A percentile compares a stretch with the other conserved stretches of the same genome.
These are phyloP conservation scores for Phaffomyces opuntiae DNA, from an alignment of 805 yeast genomes.

Conservation along the genomic window DNA sequence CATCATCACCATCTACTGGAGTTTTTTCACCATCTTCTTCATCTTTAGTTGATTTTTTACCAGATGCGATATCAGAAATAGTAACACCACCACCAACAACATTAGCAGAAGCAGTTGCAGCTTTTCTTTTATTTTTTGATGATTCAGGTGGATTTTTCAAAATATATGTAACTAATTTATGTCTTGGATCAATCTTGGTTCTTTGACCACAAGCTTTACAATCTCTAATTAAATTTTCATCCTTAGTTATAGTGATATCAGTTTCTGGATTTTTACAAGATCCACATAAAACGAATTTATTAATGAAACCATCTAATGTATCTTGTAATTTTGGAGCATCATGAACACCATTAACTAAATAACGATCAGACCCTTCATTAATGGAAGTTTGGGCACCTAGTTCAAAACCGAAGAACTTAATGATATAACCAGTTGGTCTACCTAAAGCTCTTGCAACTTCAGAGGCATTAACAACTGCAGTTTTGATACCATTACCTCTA, in stretches of 20 bases:
- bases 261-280: conserved; percentile 97
- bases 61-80: conserved; percentile 69
- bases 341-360: conserved; percentile 90
- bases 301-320: conserved; percentile 87
- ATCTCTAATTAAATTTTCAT: conserved; percentile 74
- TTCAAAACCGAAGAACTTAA: conserved; percentile 94
- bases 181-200: conserved; percentile 76
- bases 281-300: conserved; percentile 87
- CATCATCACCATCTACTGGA: conserved; percentile 51
- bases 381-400: conserved; percentile 93
- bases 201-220: conserved; percentile 98
- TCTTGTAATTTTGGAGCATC: conserved; percentile 89
- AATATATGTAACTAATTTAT: conserved; percentile 80
- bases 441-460: conserved; percentile 94
- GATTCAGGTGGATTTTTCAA: conserved; percentile 80
- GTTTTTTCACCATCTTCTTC: conserved; percentile 29
- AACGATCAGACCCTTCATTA: conserved; percentile 76
- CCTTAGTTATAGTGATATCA: conserved; percentile 73
- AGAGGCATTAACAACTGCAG: conserved; percentile 81
- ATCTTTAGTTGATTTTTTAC: conserved; percentile 25
- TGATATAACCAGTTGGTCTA: conserved; percentile 86
- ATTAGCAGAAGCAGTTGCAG: conserved; percentile 81
- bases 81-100: conserved; percentile 84
- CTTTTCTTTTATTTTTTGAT: conserved; percentile 57
- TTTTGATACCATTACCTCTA: conserved; percentile 98